Percentiles rank a stretch among this genome's conserved stretches.
phyloP scores from a whole-genome alignment of 495 filamentous ascomycete genomes.

The Talaromyces thailandensis region DNA sequence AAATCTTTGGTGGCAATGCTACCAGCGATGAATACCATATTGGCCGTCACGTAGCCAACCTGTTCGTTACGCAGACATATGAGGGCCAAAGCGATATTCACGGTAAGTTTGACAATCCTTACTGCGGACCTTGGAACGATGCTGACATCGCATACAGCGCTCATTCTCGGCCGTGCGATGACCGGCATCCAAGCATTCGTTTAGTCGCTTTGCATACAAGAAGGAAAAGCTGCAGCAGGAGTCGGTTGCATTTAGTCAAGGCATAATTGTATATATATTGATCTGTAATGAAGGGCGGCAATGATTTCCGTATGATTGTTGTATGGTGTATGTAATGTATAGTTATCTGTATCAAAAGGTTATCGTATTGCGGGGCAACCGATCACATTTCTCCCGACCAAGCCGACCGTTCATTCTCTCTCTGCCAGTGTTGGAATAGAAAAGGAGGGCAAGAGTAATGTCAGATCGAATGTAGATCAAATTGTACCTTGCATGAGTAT shows the following conservation, averaged over 20 bases:
- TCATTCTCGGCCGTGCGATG: constrained; percentile 63
- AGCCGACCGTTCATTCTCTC: not conserved
- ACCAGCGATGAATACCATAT: constrained; percentile 95
- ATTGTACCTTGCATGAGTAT: not conserved
- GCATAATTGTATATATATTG: not conserved
- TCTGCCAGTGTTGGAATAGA: not conserved
- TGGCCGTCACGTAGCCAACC: constrained; percentile 87
- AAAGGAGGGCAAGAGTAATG: not conserved
- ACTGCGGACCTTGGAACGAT: constrained; percentile 6
- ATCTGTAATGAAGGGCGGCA: not conserved
- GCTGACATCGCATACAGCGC: constrained; percentile 29
- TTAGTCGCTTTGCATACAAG: constrained; percentile 12
- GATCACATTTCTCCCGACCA: not conserved
- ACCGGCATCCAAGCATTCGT: constrained; percentile 64
- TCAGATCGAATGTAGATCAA: not conserved
- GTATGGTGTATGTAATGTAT: constrained; percentile 17
- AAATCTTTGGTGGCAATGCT: constrained; percentile 95
- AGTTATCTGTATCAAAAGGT: constrained; percentile 5
- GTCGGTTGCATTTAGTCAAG: not conserved
- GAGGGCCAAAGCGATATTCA: constrained; percentile 97
- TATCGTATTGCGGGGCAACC: not conserved
- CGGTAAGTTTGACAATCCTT: constrained; percentile 45
- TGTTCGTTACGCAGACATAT: constrained; percentile 97
- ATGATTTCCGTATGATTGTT: constrained; percentile 4
- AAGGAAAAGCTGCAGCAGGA: not conserved